phyloP scores from a whole-genome alignment of 164 flowering plant species.

The Chimonanthus salicifolius region DNA sequence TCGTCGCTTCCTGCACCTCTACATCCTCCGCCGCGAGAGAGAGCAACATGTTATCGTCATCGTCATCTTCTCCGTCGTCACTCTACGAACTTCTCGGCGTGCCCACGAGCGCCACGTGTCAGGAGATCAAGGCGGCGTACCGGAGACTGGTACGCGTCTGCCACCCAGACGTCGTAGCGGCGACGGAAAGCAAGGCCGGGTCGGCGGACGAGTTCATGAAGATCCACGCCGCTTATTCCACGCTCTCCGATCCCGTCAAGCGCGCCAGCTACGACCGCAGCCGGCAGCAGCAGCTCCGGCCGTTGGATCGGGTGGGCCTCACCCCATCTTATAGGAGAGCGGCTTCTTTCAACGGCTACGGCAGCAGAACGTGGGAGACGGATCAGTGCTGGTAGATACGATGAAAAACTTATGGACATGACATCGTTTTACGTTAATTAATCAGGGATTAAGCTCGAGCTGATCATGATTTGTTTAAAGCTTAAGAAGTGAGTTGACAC shows the following conservation, averaged over 20 bases:
- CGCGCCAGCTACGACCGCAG: slow-evolving; percentile 33
- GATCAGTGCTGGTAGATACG: slow-evolving; percentile 41
- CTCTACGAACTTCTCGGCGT: slow-evolving; percentile 69
- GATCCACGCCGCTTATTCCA: slow-evolving; percentile 33
- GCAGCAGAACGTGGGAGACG: slow-evolving; percentile 36
- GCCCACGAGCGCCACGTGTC: slow-evolving; percentile 41
- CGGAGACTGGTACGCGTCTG: slow-evolving; percentile 45
- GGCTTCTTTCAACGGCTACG: slow-evolving; percentile 3
- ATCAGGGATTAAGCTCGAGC: too few species aligned
- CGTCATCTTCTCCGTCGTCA: slow-evolving; percentile 19
- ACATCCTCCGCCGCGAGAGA: slow-evolving; percentile 7
- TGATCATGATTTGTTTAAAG: too few species aligned
- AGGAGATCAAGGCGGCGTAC: slow-evolving; percentile 77
- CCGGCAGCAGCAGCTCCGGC: neutral
- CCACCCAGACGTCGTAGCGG: slow-evolving; percentile 58
- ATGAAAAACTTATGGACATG: neutral
- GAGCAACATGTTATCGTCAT: neutral
- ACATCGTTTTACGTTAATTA: too few species aligned
- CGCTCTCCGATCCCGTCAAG: slow-evolving; percentile 32
- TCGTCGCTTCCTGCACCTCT: slow-evolving; percentile 14
- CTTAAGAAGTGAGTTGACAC: too few species aligned
- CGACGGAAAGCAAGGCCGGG: slow-evolving; percentile 11
- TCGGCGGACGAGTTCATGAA: slow-evolving; percentile 32
- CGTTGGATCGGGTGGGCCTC: neutral
- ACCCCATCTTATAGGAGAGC: slow-evolving; percentile 5